Base-by-base conservation (phyloP, 345 rosid species). In the Citrus sp. region DNA sequence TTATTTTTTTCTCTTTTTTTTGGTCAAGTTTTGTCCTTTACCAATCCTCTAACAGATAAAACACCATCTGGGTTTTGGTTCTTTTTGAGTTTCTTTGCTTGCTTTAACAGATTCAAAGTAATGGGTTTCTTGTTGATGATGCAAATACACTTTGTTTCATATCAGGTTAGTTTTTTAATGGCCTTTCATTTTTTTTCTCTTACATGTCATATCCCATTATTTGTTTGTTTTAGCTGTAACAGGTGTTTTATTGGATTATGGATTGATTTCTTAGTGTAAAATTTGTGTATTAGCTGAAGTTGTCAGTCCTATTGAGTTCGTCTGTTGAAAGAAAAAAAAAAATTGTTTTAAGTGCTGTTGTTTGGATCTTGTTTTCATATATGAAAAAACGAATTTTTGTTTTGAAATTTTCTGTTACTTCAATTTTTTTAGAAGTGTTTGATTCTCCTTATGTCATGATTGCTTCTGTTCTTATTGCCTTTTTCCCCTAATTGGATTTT, bases 91-190 rank as follows among this genome's bases (percentile, higher is more conserved):
- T 72, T 72, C 77, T 58, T 77, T 82, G 64, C 59, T 74, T 77
- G 74, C 35, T 74, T 69, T 75, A 64, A 60, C 82, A 72, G 87
- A 80, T 85, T 87, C 78, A 35, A 58, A 72, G 79, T 77, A 59
- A 79, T 79, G 86, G 82, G 74, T 84, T 78, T 81, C 71, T 80
- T 82, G 69, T 63, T 75, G 6, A 76, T 65, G 88, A 74, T 80
- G 72, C 82, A 76, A 51, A 76, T 65, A 75, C 70, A 74, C 81
- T 79, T 62, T 79, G 73, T 35, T 80, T 82, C 76, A 35, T 37
- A 77, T 63, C 82, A 83, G 91, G 91, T 88, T 72, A 61, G 88
- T 61, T 63, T 18, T 22, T 35, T 54, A 49, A 14, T 54, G 2
- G 22, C n/a, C 22, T n/a, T 46, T 51, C 7, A 46, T 63, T 40